phyloP scores from a whole-genome alignment of 352 stramenopile genomes.

The Achlya hypogyna region DNA sequence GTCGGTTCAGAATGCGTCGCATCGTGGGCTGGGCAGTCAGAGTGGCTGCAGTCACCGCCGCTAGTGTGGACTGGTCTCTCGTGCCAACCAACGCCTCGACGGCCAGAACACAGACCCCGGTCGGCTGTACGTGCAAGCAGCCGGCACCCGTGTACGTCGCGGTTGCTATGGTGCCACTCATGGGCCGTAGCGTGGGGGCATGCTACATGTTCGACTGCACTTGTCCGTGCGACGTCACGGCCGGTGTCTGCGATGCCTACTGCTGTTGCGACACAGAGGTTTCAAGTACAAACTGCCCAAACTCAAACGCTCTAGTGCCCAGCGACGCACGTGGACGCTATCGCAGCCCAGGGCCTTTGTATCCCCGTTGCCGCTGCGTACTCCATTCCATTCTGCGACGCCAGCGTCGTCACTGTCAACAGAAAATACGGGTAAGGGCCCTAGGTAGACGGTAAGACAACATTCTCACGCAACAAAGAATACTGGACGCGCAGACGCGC shows the following conservation, averaged over 20 bases:
- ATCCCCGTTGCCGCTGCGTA: neutral
- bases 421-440: neutral
- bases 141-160: neutral
- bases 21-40: neutral
- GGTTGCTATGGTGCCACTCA: neutral
- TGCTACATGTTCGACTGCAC: neutral
- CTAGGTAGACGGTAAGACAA: neutral
- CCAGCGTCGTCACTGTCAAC: neutral
- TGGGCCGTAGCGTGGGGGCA: neutral
- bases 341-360: neutral
- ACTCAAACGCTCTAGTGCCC: neutral
- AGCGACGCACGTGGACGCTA: neutral
- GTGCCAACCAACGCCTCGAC: neutral
- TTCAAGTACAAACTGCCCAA: neutral
- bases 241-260: neutral
- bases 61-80: neutral
- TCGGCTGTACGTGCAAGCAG: conserved; percentile 1
- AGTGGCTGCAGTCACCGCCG: neutral
- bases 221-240: neutral
- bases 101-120: neutral
- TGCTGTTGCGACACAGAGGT: neutral
- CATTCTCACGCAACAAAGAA: neutral
- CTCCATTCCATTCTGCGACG: neutral
- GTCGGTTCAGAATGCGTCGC: no score
- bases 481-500: neutral